Base-by-base conservation (phyloP, 1,139 yeast species). In the Geotrichum restrictum region DNA sequence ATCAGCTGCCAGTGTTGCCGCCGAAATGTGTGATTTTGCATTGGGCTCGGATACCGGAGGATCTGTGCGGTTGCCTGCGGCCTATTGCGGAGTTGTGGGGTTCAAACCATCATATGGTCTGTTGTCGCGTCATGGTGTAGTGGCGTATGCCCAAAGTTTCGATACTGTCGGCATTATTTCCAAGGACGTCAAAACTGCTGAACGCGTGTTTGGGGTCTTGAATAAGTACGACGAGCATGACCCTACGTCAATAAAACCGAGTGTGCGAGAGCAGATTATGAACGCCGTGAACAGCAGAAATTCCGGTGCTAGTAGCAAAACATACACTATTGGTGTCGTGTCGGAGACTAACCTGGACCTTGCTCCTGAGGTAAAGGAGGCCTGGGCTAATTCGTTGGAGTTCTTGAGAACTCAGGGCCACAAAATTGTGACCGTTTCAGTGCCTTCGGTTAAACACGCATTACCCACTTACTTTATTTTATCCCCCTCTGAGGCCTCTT, bases 21-120 rank as follows among this genome's bases (percentile, higher is more conserved):
- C 83, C 0, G 82, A 72, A 0, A 64, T 82, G 60, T 85, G 82
- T 29, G 87, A 85, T 63, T 82, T 69, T 56, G 77, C 88, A 1
- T 69, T 94, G 41, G 99, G 98, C 0, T 87, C 98, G 0, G 99
- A 93, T 63, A 93, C 99, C 0, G 99, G 99, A 3, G 99, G 99
- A 0, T 88, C 97, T 0, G 88, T 93, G 0, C 74, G 99, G 55
- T 73, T 86, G 21, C 99, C 99, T 0, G 95, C 96, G 0, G 83
- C 95, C 21, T 88, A 85, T 68, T 85, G 95, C 61, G 87, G 88
- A 0, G 77, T 85, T 0, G 71, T 80, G 43, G 98, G 98, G 0
- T 89, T 87, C 71, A 93, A 93, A 66, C 98, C 98, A 0, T 76
- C 94, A 0, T 93, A 93, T 66, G 98, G 98, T 0, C 74, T 96